Percentiles rank a stretch among this genome's conserved stretches.
Conservation (phyloP, 495 filamentous ascomycete species). For the Penicillium pancosmium region DNA sequence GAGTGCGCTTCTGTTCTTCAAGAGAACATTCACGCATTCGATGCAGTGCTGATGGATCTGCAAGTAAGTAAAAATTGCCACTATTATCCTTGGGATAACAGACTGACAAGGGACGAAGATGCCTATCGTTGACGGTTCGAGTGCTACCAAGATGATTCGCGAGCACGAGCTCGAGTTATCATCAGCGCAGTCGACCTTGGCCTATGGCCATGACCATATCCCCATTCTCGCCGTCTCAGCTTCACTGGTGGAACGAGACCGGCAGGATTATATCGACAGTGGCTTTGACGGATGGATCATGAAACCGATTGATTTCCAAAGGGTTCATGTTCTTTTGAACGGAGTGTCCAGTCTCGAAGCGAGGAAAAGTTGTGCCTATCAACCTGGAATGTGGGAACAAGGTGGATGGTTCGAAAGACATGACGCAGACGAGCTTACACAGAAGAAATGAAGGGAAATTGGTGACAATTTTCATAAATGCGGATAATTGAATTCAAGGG, state of each 20-base stretch:
- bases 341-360: conserved; percentile 56
- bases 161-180: conserved; percentile 61
- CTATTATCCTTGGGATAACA: not conserved
- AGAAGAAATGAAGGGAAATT: not conserved
- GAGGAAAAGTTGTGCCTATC: conserved; percentile 55
- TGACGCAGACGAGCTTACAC: not conserved
- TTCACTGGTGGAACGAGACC: conserved; percentile 70
- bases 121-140: conserved; percentile 86
- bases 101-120: conserved; percentile 56
- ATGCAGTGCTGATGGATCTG: conserved; percentile 94
- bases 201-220: conserved; percentile 48
- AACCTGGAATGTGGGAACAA: conserved; percentile 67
- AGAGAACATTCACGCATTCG: conserved; percentile 60
- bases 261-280: conserved; percentile 65
- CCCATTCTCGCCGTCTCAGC: conserved; percentile 89
- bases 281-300: conserved; percentile 91
- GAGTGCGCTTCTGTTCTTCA: conserved; percentile 72
- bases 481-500: conserved; percentile 2
- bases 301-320: conserved; percentile 76
- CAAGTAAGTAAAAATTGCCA: conserved; percentile 58
- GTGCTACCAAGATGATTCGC: conserved; percentile 80
- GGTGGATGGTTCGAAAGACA: conserved; percentile 68
- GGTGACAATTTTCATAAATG: not conserved
- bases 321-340: conserved; percentile 60
- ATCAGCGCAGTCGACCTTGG: conserved; percentile 35